phyloP scores from a whole-genome alignment of 108 stramenopile genomes.

The Heterococcus sp. region DNA sequence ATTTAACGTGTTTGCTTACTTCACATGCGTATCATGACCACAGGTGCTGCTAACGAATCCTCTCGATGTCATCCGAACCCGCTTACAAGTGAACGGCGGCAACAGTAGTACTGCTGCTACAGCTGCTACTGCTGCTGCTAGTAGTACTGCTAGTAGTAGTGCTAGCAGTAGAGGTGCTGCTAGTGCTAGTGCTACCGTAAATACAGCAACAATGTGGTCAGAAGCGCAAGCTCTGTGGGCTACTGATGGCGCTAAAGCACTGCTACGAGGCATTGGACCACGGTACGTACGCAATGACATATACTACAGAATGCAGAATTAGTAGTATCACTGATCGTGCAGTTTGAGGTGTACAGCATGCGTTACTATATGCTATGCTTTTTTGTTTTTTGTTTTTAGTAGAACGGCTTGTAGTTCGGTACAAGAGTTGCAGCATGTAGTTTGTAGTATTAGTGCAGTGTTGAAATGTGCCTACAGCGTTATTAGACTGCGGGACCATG shows the following conservation, averaged over 20 bases:
- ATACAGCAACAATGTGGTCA: background rate
- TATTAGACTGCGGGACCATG: too few relatives aligned
- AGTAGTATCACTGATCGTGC: too few relatives aligned
- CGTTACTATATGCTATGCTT: too few relatives aligned
- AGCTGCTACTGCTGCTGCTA: background rate
- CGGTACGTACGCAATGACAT: too few relatives aligned
- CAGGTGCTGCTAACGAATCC: constrained; percentile 27
- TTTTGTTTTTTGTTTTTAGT: too few relatives aligned
- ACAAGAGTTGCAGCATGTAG: too few relatives aligned
- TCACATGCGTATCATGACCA: background rate
- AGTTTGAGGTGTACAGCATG: too few relatives aligned
- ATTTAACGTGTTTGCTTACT: background rate
- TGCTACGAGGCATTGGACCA: constrained; percentile 28
- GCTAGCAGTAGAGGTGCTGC: background rate
- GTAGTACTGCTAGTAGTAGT: background rate
- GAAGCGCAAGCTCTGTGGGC: constrained; percentile 25
- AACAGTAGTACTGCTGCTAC: constrained; percentile 4
- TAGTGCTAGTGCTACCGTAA: too few relatives aligned
- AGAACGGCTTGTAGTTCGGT: too few relatives aligned
- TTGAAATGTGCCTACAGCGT: too few relatives aligned
- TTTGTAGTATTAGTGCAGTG: too few relatives aligned
- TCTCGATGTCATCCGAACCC: constrained; percentile 32
- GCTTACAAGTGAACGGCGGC: constrained; percentile 33
- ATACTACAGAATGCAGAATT: too few relatives aligned
- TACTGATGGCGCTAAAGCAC: constrained; percentile 11